Evolutionary conservation across 2,329 filamentous ascomycete genomes (phyloP).

Genomic region (Aspergillus sp.): DNA sequence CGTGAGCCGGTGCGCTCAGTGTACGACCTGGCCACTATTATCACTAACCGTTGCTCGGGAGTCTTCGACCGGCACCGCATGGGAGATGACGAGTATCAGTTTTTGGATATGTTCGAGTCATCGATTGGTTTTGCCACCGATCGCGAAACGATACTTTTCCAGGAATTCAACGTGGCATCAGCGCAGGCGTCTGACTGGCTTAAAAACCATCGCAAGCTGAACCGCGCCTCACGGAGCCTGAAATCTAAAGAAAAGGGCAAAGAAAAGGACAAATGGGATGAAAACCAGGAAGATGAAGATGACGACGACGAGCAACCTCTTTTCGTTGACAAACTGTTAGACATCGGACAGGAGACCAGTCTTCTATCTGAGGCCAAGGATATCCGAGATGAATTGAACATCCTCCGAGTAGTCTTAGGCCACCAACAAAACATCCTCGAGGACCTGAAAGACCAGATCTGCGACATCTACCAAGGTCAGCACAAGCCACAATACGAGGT

Average conservation of each 20-base stretch:
- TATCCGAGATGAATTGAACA: conserved; percentile 63
- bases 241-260: neutral
- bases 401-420: conserved; percentile 46
- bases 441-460: conserved; percentile 32
- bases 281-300: conserved; percentile 6
- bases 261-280: conserved; percentile 3
- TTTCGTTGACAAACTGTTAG: conserved; percentile 41
- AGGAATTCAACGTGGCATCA: conserved; percentile 56
- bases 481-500: conserved; percentile 42
- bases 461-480: conserved; percentile 29
- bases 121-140: conserved; percentile 54
- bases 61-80: conserved; percentile 57
- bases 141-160: conserved; percentile 56
- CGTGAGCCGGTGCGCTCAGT: conserved; percentile 55
- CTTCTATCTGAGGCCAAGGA: conserved; percentile 62
- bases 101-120: conserved; percentile 64
- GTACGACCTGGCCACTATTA: conserved; percentile 59
- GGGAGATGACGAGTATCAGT: conserved; percentile 58
- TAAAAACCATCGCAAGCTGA: conserved; percentile 44
- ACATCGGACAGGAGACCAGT: conserved; percentile 58
- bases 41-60: conserved; percentile 56
- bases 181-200: conserved; percentile 53
- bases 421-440: conserved; percentile 32
- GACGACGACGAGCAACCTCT: conserved; percentile 37
- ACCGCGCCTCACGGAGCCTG: conserved; percentile 24